Evolutionary conservation across 257 asterid species (phyloP), one percentile per base, ranked within the genome.

Genomic region (Salvia hispanica): DNA sequence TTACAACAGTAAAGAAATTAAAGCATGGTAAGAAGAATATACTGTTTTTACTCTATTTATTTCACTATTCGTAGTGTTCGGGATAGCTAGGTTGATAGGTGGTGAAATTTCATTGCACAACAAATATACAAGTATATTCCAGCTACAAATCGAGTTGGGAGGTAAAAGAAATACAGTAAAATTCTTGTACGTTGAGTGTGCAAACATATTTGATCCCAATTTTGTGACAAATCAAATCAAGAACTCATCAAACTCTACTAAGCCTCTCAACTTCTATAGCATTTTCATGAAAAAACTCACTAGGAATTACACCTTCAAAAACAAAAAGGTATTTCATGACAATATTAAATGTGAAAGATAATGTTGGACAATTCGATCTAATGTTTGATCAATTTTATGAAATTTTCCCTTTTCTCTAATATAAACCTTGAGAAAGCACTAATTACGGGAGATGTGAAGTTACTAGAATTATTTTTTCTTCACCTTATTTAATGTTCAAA

Each of bases 141-240:
- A 60, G 33, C 64, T 50, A 37, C 62, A 62, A 53, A 68, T 67
- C 12, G 51, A 40, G 52, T 67, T 51, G 66, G 37, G 64, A 51
- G 44, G 37, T 43, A 64, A 34, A 62, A 65, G 59, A 74, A 61
- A 58, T 15, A n/a, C n/a, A n/a, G n/a, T n/a, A 77, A 10, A 31
- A 33, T 28, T 46, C n/a, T 44, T n/a, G 62, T 62, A 57, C 46
- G 60, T 70, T 71, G 83, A 75, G 83, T 78, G 77, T 74, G 51
- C 47, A 66, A 25, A 65, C 42, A 43, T 74, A 64, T 67, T 61
- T 48, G 37, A 67, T 65, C 54, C 64, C 71, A 50, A 72, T 62
- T 73, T 73, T 33, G 21, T 18, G 21, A 18, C 21, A 18, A 18
- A 18, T 18, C 21, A 18, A 18, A 18, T 18, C 21, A 18, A 18